A percentile compares a stretch with the other conserved stretches of the same genome.
Evolutionary conservation across 768 basidiomycete species (phyloP).

Genomic region (Amanita phalloides): DNA sequence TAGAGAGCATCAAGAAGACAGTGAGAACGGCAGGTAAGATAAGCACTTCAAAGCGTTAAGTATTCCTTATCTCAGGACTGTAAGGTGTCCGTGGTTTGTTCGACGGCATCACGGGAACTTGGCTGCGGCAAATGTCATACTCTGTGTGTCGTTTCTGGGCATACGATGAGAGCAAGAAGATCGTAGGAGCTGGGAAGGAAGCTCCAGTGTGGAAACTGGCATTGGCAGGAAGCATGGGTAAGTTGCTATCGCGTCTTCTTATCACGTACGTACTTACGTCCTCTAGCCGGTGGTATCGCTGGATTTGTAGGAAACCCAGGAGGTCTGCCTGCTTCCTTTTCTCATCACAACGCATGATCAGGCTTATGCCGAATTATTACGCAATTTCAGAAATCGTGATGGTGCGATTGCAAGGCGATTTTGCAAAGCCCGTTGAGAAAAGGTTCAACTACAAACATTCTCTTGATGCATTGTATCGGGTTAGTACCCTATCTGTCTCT

Average conservation of each 20-base stretch:
- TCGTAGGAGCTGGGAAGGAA: conserved; percentile 60
- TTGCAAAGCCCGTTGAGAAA: conserved; percentile 81
- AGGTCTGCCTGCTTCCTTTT: conserved; percentile 29
- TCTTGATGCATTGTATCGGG: conserved; percentile 78
- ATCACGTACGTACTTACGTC: conserved; percentile 1
- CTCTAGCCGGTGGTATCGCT: conserved; percentile 73
- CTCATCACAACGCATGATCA: not conserved
- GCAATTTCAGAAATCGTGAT: conserved; percentile 56
- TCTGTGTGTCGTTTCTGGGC: conserved; percentile 91
- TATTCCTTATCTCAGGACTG: not conserved
- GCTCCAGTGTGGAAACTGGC: conserved; percentile 77
- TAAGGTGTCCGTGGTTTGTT: conserved; percentile 60
- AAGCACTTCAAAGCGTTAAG: conserved; percentile 10
- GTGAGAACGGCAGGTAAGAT: conserved; percentile 60
- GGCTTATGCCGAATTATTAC: not conserved
- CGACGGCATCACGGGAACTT: conserved; percentile 82
- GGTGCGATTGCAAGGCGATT: conserved; percentile 87
- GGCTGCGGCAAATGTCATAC: conserved; percentile 90
- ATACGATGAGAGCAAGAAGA: conserved; percentile 84
- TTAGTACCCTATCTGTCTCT: conserved; percentile 25
- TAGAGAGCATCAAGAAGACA: conserved; percentile 75
- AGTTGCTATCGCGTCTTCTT: conserved; percentile 17
- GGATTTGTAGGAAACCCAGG: conserved; percentile 86
- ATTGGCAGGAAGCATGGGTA: conserved; percentile 78
- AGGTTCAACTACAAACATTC: conserved; percentile 86